These are phyloP conservation scores for Wickerhamomyces bovis DNA, from an alignment of 805 yeast species.

Conservation along the genomic window DNA sequence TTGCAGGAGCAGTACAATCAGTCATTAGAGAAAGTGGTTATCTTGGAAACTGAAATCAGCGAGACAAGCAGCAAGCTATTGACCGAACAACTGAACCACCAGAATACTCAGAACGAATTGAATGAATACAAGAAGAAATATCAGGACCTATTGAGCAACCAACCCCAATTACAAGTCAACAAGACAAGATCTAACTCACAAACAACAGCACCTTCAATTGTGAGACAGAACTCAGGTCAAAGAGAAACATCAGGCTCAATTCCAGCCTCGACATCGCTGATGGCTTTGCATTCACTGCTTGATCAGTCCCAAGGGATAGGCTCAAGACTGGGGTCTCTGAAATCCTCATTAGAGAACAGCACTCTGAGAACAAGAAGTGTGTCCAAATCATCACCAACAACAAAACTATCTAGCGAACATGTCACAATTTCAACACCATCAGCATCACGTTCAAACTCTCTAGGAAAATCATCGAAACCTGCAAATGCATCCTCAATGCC, in stretches of 20 bases:
- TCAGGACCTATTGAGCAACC: conserved; percentile 4
- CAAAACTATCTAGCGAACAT: conserved; percentile 16
- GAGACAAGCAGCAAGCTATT: conserved; percentile 23
- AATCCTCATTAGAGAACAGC: conserved; percentile 16
- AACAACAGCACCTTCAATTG: not conserved
- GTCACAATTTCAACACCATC: conserved; percentile 20
- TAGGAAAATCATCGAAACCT: not conserved
- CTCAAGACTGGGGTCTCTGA: conserved; percentile 22
- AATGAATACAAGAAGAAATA: conserved; percentile 12
- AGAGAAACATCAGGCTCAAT: not conserved
- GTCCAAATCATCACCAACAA: conserved; percentile 16
- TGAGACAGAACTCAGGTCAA: not conserved
- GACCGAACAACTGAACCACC: conserved; percentile 23
- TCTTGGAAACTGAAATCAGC: conserved; percentile 33
- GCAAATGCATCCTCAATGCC: not conserved
- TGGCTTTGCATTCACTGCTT: conserved; percentile 26
- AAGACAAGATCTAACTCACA: not conserved
- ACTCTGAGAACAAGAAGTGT: conserved; percentile 8
- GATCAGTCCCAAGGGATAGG: conserved; percentile 26
- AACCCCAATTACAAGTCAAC: not conserved
- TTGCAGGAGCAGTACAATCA: conserved; percentile 30
- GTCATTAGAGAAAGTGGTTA: conserved; percentile 32
- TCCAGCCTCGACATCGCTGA: conserved; percentile 20
- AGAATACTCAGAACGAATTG: conserved; percentile 23
- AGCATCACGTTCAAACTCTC: not conserved